phyloP scores from a whole-genome alignment of 192 early-diverging fungal species.

The Backusella circina region DNA sequence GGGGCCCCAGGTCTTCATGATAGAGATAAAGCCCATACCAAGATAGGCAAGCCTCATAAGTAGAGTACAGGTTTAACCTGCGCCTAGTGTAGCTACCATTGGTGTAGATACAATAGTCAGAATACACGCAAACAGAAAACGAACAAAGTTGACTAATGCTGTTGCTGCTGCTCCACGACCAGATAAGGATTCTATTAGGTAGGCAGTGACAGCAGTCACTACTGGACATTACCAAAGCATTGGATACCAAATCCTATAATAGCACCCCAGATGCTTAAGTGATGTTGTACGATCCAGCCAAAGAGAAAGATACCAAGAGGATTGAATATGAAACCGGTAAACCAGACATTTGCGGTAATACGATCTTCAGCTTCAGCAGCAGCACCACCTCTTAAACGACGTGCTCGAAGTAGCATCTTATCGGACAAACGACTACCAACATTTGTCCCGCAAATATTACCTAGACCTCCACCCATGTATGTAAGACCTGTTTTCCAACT shows the following conservation, averaged over 20 bases:
- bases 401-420: slow-evolving; percentile 26
- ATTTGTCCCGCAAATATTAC: slow-evolving; percentile 34
- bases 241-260: slow-evolving; percentile 40
- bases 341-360: slow-evolving; percentile 36
- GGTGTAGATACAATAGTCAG: slow-evolving; percentile 38
- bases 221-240: slow-evolving; percentile 43
- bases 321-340: slow-evolving; percentile 32
- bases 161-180: slow-evolving; percentile 40
- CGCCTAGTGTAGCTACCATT: slow-evolving; percentile 39
- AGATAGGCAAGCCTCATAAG: slow-evolving; percentile 30
- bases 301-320: slow-evolving; percentile 39
- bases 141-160: slow-evolving; percentile 39
- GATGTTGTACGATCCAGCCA: slow-evolving; percentile 35
- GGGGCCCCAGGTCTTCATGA: slow-evolving; percentile 37
- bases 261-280: slow-evolving; percentile 27
- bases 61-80: slow-evolving; percentile 38
- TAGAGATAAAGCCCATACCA: slow-evolving; percentile 27
- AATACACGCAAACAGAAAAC: slow-evolving; percentile 38
- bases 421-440: slow-evolving; percentile 41
- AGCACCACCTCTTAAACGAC: slow-evolving; percentile 30
- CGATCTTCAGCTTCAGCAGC: slow-evolving; percentile 34
- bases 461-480: slow-evolving; percentile 18
- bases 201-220: slow-evolving; percentile 30
- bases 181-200: slow-evolving; percentile 39
- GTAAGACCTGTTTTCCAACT: slow-evolving; percentile 20